A percentile compares a stretch with the other conserved stretches of the same genome.
These are phyloP conservation scores for Prillingera fragicola DNA, from an alignment of 1,284 basidiomycete species.

Conservation along the genomic window DNA sequence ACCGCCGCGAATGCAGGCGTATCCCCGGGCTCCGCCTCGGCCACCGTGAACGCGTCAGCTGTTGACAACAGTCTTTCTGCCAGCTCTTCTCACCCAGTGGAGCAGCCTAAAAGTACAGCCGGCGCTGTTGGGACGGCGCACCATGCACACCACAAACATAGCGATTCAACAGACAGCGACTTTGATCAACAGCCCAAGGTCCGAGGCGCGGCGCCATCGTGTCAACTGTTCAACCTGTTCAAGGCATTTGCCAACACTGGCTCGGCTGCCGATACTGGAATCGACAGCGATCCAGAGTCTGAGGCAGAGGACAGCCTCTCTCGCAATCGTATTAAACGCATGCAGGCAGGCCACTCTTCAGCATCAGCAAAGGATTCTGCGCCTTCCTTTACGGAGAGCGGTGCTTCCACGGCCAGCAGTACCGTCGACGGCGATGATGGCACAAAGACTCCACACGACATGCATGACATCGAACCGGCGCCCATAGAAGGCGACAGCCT, in stretches of 20 bases:
- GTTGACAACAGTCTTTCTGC: too few species aligned
- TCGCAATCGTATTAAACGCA: background rate
- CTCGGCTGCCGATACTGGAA: constrained; percentile 4
- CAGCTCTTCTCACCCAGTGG: too few species aligned
- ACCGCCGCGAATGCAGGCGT: too few species aligned
- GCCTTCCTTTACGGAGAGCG: background rate
- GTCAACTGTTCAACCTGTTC: constrained; percentile 39
- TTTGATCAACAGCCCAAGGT: too few species aligned
- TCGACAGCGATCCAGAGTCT: constrained; percentile 19
- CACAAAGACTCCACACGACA: background rate
- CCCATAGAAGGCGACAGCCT: constrained; percentile 2
- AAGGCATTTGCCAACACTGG: constrained; percentile 33
- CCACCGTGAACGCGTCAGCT: too few species aligned
- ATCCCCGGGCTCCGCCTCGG: too few species aligned
- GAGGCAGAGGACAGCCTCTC: background rate
- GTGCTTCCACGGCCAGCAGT: background rate
- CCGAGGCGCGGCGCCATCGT: too few species aligned
- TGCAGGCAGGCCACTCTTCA: background rate
- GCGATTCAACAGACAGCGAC: too few species aligned
- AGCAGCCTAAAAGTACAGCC: too few species aligned
- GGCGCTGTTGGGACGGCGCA: too few species aligned
- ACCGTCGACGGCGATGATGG: background rate
- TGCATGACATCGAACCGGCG: background rate
- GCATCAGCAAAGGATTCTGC: too few species aligned
- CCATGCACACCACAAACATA: too few species aligned